Percentiles rank a stretch among this genome's conserved stretches.
phyloP scores from a whole-genome alignment of 352 stramenopile species.

The Blastocystis sp. region DNA sequence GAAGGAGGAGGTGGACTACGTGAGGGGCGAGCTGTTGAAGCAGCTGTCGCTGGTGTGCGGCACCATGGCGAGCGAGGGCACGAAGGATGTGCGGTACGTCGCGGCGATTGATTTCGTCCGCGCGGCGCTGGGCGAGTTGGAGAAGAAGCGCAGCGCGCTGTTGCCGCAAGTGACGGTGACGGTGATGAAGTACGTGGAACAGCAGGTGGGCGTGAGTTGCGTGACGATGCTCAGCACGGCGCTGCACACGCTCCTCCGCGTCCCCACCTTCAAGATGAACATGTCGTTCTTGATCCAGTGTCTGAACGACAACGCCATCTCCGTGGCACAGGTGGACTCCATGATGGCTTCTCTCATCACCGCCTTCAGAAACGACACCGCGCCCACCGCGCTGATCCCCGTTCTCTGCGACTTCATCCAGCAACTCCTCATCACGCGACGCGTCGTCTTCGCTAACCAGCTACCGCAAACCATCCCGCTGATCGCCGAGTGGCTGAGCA shows the following conservation, averaged over 20 bases:
- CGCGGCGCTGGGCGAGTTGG: background rate
- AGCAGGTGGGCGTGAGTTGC: background rate
- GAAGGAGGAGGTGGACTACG: background rate
- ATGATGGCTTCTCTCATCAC: background rate
- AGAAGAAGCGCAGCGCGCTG: background rate
- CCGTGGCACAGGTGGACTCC: background rate
- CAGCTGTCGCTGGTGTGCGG: background rate
- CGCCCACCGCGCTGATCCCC: background rate
- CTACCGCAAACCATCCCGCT: conserved; percentile 4
- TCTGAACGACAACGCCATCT: background rate
- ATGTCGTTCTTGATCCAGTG: background rate
- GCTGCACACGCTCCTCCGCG: background rate
- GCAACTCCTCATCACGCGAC: conserved; percentile 35
- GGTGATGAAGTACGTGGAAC: background rate
- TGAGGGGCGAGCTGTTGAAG: background rate
- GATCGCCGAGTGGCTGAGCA: background rate
- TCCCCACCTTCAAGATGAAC: background rate
- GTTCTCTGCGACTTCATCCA: conserved; percentile 10
- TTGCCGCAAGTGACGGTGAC: background rate
- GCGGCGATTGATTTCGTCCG: background rate
- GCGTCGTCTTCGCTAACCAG: conserved; percentile 37
- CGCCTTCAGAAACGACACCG: background rate
- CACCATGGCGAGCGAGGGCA: background rate
- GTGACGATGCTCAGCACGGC: background rate
- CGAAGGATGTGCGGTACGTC: background rate